Evolutionary conservation across 179 eudicot species (phyloP), one percentile per base, ranked within the genome.

Genomic region (Camellia oleifera): DNA sequence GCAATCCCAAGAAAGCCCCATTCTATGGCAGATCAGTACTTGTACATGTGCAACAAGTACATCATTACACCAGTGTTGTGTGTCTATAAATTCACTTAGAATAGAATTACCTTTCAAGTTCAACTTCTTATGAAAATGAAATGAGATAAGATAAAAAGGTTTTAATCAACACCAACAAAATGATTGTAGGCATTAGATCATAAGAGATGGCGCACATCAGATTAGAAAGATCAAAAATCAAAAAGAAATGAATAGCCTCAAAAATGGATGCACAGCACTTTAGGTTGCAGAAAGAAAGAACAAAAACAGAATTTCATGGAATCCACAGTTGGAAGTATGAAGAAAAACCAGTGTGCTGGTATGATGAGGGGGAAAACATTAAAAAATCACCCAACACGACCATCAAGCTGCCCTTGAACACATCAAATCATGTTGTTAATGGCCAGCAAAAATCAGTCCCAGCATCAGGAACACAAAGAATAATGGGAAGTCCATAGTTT

Each of bases 351-450:
- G 5, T 13, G 32, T 11, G 67, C 17, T 61, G 46, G 69, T 72
- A n/a, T 9, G 52, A 42, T 44, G 3, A 18, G 74, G 58, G 58
- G 18, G 46, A 17, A 6, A 3, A 11, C 0, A 17, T 17, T 5
- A 18, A n/a, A 32, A 32, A 70, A 46, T 70, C 58, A 18, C 42
- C 74, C 23, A 71, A 6, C 42, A 4, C 20, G 58, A 9, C 15
- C 15, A 71, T 45, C 58, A 71, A 50, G 74, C 74, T 71, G 57
- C 42, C 11, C 11, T 50, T 71, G 74, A 46, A 50, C 56, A 48
- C 53, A 9, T 48, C 32, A 26, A 44, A 70, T 70, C 56, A 56
- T 62, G 66, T 26, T n/a, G 26, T 62, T 5, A n/a, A 62, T 4
- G 15, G 32, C 23, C 66, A 62, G 26, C 10, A 4, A 12, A 70